These are phyloP conservation scores for Cardiospermum halicacabum DNA, from an alignment of 345 rosid genomes.

Conservation along the genomic window DNA sequence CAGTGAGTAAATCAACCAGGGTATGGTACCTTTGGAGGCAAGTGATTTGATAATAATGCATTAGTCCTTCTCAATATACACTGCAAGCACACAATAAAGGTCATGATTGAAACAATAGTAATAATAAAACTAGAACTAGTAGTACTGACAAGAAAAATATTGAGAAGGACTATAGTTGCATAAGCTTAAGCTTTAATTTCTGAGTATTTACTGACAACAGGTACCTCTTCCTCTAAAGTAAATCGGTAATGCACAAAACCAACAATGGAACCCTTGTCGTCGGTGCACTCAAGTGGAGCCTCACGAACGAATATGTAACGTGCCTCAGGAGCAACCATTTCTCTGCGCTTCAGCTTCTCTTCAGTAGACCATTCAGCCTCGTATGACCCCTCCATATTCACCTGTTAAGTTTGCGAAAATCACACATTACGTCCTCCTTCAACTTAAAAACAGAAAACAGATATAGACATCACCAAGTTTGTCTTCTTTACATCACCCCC, in stretches of 20 bases:
- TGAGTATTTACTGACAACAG: too few relatives aligned
- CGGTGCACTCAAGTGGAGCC: constrained; percentile 16
- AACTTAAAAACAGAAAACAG: background rate
- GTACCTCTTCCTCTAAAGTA: constrained; percentile 74
- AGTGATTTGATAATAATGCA: constrained; percentile 86
- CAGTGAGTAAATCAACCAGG: background rate
- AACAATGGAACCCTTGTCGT: constrained; percentile 31
- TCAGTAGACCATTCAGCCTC: constrained; percentile 70
- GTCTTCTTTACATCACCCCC: too few relatives aligned
- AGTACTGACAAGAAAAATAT: too few relatives aligned
- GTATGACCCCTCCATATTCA: constrained; percentile 69
- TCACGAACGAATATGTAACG: constrained; percentile 55
- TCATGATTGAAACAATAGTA: constrained; percentile 16
- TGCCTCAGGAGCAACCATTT: constrained; percentile 74
- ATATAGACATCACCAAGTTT: background rate
- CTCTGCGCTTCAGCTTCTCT: constrained; percentile 75
- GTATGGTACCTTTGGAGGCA: constrained; percentile 83
- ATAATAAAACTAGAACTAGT: too few relatives aligned
- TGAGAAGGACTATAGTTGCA: too few relatives aligned
- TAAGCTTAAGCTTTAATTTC: too few relatives aligned
- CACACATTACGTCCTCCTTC: too few relatives aligned
- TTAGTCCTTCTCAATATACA: constrained; percentile 96
- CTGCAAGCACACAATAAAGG: constrained; percentile 40
- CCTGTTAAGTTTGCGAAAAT: constrained; percentile 26
- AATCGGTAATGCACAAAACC: constrained; percentile 85